Evolutionary conservation across 2,329 filamentous ascomycete genomes (phyloP).

Genomic region (Verticillium longisporum): DNA sequence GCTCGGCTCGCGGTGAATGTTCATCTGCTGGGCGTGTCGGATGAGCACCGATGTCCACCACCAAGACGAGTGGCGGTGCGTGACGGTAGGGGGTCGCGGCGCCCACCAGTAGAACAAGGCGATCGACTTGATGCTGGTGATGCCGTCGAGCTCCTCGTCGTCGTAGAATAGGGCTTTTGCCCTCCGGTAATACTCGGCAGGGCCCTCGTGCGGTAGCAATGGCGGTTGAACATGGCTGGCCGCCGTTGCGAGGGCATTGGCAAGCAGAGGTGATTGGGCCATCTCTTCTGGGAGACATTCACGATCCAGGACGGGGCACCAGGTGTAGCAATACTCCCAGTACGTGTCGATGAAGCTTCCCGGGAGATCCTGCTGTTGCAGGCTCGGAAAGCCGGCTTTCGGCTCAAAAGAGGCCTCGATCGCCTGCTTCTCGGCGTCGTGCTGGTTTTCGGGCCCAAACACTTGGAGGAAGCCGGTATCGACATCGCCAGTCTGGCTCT

Average conservation of each 20-base stretch:
- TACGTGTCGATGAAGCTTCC: conserved; percentile 35
- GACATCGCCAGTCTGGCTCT: conserved; percentile 22
- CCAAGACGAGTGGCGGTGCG: conserved; percentile 32
- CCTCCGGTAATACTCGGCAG: conserved; percentile 30
- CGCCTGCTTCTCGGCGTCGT: conserved; percentile 21
- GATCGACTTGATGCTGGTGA: conserved; percentile 27
- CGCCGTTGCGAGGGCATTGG: conserved; percentile 30
- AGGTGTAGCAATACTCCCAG: conserved; percentile 32
- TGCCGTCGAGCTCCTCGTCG: conserved; percentile 28
- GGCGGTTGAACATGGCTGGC: conserved; percentile 34
- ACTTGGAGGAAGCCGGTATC: conserved; percentile 27
- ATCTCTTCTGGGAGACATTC: conserved; percentile 21
- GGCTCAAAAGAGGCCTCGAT: conserved; percentile 18
- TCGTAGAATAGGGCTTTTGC: conserved; percentile 31
- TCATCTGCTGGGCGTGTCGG: conserved; percentile 35
- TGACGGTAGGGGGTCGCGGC: conserved; percentile 26
- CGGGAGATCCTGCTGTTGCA: conserved; percentile 20
- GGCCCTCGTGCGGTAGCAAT: conserved; percentile 28
- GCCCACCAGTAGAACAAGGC: conserved; percentile 38
- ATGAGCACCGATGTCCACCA: conserved; percentile 39
- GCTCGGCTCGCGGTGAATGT: conserved; percentile 30
- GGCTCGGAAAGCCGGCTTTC: conserved; percentile 11
- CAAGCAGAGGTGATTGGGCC: conserved; percentile 23
- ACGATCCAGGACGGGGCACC: conserved; percentile 32
- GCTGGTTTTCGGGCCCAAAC: conserved; percentile 24